A percentile compares a stretch with the other conserved stretches of the same genome.
These are phyloP conservation scores for Metschnikowia shivogae DNA, from an alignment of 805 yeast genomes.

Conservation along the genomic window DNA sequence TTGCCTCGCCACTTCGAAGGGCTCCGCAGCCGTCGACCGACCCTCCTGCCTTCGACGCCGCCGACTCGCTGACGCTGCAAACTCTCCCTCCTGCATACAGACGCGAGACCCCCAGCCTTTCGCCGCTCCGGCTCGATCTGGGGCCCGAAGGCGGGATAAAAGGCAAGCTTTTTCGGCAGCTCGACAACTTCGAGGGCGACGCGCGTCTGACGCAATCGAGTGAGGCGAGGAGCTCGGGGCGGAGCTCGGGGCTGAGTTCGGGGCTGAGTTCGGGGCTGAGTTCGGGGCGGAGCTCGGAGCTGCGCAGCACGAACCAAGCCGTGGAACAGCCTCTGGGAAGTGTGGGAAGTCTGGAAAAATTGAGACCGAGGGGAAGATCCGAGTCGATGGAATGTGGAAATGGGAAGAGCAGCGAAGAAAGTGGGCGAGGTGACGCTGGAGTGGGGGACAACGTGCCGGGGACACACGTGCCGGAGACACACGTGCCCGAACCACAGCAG, in stretches of 20 bases:
- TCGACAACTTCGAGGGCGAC: constrained; percentile 5
- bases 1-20: constrained; percentile 7
- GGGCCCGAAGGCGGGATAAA: constrained; percentile 6
- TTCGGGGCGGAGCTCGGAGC: too few species aligned
- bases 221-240: neutral
- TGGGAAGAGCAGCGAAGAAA: neutral
- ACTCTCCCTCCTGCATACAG: constrained; percentile 18
- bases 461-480: too few species aligned
- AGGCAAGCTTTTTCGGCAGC: constrained; percentile 12
- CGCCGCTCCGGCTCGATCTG: constrained; percentile 14
- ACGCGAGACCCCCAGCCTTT: constrained; percentile 5
- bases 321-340: too few species aligned
- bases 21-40: constrained; percentile 11
- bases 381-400: neutral
- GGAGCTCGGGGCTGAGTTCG: neutral
- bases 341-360: too few species aligned
- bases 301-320: too few species aligned
- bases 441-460: too few species aligned
- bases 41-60: constrained; percentile 15
- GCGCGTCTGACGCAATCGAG: neutral
- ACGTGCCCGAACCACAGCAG: too few species aligned
- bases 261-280: neutral
- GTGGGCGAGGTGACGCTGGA: too few species aligned
- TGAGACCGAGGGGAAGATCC: neutral
- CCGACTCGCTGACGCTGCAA: constrained; percentile 8